Base-by-base conservation (phyloP, 805 yeast genomes). In the Wickerhamomyces rabaulensis region DNA sequence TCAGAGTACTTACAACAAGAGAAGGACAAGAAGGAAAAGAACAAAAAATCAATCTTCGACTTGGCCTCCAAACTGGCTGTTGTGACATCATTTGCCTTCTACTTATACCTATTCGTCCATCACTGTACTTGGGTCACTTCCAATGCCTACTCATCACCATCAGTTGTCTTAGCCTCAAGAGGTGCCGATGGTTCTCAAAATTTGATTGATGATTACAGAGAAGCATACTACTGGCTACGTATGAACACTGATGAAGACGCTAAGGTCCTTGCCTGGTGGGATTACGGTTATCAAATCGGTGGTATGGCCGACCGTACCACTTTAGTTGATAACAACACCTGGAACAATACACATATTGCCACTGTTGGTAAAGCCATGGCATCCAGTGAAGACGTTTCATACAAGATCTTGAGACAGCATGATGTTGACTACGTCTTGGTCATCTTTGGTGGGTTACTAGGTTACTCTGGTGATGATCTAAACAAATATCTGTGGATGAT, bases 291-390 rank as follows among this genome's bases (percentile, higher is more conserved):
- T 69, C 99, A 94, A 73, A 94, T 94, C 61, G 99, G 99, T 58
- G 99, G 99, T 52, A 94, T 94, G 98, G 99, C 99, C 40, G 99
- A 94, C 69, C 81, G 99, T 63, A 92, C 98, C 53, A 94, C 99
- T 6, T 75, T 94, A 57, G 99, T 95, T 36, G 99, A 94, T 68
- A 94, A 94, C 78, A 94, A 94, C 71, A 94, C 99, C 10, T 94
- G 99, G 99, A 94, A 94, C 67, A 94, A 94, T 73, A 94, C 99
- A 4, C 99, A 94, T 66, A 95, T 94, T 68, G 99, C 99, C 55
- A 90, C 97, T 15, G 99, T 94, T 46, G 99, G 99, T 60, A 90
- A 90, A 67, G 98, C 98, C 17, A 89, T 94, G 97, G 80, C 95
- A 20, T 84, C 95, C 12, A 68, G 80, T 19, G 98, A 94, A 65